phyloP scores from a whole-genome alignment of 371 early-diverging fungal genomes.

The Mucor circinelloides region DNA sequence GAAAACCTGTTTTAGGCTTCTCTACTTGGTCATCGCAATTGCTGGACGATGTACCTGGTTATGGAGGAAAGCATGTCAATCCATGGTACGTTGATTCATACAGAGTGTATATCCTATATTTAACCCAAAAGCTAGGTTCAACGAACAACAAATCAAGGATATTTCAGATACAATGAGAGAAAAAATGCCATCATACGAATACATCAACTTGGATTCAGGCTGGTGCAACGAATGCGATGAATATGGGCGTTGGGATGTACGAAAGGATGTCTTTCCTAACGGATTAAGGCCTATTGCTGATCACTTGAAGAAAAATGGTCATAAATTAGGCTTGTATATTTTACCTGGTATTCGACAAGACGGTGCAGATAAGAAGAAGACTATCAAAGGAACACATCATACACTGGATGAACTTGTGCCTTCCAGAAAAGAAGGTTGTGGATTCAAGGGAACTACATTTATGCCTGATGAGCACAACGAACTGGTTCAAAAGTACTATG shows the following conservation, averaged over 20 bases:
- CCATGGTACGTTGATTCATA: conserved; percentile 13
- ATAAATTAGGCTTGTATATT: conserved; percentile 46
- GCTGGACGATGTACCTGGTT: conserved; percentile 45
- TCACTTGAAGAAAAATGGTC: conserved; percentile 36
- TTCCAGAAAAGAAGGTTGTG: conserved; percentile 39
- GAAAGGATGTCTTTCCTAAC: conserved; percentile 41
- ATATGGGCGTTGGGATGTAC: conserved; percentile 43
- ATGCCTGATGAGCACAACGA: conserved; percentile 44
- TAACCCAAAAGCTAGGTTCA: conserved; percentile 28
- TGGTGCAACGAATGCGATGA: conserved; percentile 46
- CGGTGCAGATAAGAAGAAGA: conserved; percentile 23
- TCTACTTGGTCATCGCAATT: conserved; percentile 54
- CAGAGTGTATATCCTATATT: neutral
- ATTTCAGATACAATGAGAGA: conserved; percentile 42
- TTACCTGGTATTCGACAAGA: conserved; percentile 49
- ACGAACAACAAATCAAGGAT: conserved; percentile 27
- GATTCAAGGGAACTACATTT: conserved; percentile 41
- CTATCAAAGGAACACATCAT: conserved; percentile 24
- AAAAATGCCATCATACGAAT: conserved; percentile 45
- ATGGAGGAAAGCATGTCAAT: conserved; percentile 37
- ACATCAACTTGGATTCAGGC: conserved; percentile 52
- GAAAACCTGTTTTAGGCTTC: conserved; percentile 44
- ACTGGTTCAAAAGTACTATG: conserved; percentile 34
- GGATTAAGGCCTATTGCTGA: conserved; percentile 34
- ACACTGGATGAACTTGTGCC: conserved; percentile 28